Percentiles rank a stretch among this genome's conserved stretches.
phyloP scores from a whole-genome alignment of 176 grass and related monocot species.

The Hyparrhenia diplandra region DNA sequence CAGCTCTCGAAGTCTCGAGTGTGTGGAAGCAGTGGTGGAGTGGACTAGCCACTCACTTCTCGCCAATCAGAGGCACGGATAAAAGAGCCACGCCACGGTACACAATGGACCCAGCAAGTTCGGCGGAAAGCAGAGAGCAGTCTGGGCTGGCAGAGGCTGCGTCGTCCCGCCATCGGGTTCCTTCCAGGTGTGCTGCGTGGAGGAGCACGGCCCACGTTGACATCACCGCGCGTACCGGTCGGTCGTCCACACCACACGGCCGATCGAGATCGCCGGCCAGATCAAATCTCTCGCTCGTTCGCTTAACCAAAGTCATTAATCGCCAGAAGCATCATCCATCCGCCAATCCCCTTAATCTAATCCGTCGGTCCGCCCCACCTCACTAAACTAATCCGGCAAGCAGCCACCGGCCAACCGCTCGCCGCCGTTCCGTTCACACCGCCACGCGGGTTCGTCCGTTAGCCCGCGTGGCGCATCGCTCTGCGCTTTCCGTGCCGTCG shows the following conservation, averaged over 20 bases:
- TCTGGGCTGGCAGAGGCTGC: too few relatives aligned
- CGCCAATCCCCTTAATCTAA: neutral
- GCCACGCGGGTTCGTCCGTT: neutral
- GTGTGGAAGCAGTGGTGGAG: neutral
- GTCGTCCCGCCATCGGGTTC: neutral
- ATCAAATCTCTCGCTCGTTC: neutral
- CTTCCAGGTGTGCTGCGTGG: constrained; percentile 24
- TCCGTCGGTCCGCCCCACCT: neutral
- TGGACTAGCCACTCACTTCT: neutral
- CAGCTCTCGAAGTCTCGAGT: neutral
- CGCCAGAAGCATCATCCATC: constrained; percentile 23
- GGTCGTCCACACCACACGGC: constrained; percentile 25
- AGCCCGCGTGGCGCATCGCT: neutral
- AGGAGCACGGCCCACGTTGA: constrained; percentile 37
- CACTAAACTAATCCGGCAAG: neutral
- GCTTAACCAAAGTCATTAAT: constrained; percentile 13
- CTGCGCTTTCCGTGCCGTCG: too few relatives aligned
- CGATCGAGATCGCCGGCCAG: constrained; percentile 1
- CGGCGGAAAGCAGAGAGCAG: neutral
- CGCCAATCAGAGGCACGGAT: neutral
- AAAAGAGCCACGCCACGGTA: neutral
- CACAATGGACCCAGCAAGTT: neutral
- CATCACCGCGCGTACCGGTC: neutral
- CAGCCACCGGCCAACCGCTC: neutral
- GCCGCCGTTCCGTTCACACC: constrained; percentile 6